These are phyloP conservation scores for Epipyxis sp. DNA, from an alignment of 108 stramenopile genomes.

Conservation along the genomic window DNA sequence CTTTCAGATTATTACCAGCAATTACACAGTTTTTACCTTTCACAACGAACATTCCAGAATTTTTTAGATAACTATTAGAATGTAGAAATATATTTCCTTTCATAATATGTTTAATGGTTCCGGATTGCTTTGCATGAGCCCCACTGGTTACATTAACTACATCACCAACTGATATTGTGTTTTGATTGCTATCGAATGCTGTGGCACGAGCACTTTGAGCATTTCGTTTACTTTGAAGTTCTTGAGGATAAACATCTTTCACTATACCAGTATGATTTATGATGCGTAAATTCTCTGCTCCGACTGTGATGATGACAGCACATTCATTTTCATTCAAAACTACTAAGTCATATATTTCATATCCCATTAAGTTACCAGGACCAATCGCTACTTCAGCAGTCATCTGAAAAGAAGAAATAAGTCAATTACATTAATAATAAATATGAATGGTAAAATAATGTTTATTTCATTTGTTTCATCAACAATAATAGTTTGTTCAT, in stretches of 20 bases:
- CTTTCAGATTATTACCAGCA: not conserved
- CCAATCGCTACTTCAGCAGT: conserved; percentile 46
- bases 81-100: conserved; percentile 48
- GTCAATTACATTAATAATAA: conserved; percentile 32
- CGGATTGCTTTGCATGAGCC: conserved; percentile 36
- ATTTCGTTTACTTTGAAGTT: conserved; percentile 50
- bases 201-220: conserved; percentile 26
- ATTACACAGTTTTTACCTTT: not conserved
- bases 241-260: conserved; percentile 36
- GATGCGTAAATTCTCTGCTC: conserved; percentile 41
- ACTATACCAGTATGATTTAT: conserved; percentile 42
- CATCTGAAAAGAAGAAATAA: conserved; percentile 43
- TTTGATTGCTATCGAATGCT: conserved; percentile 46
- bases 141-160: conserved; percentile 47
- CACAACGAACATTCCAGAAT: conserved; percentile 39
- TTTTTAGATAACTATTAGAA: conserved; percentile 40
- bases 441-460: not conserved
- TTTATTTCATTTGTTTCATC: too few relatives aligned
- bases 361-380: conserved; percentile 43
- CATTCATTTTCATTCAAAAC: conserved; percentile 42
- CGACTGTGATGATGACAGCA: conserved; percentile 39
- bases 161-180: conserved; percentile 40
- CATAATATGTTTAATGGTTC: conserved; percentile 54
- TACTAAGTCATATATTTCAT: conserved; percentile 53
- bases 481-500: too few relatives aligned